phyloP scores from a whole-genome alignment of 805 yeast species.

The Tetrapisispora nanseiensis region DNA sequence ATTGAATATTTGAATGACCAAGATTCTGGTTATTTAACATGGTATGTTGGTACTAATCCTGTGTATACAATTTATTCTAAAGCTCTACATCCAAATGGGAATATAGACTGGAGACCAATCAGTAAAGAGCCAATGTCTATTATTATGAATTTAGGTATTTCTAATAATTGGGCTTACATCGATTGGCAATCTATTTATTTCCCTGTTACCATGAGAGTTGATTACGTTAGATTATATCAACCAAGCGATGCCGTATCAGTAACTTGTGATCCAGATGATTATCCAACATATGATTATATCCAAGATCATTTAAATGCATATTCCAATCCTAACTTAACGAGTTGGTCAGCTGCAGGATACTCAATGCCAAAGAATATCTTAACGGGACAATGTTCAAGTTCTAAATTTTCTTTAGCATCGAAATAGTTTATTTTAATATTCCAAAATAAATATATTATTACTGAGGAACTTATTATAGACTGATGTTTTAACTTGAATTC shows the following conservation, averaged over 20 bases:
- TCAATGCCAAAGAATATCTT: conserved; percentile 53
- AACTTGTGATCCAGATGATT: conserved; percentile 80
- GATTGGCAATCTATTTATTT: conserved; percentile 77
- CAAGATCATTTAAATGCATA: conserved; percentile 61
- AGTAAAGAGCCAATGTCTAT: conserved; percentile 91
- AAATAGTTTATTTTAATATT: not conserved
- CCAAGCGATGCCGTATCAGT: conserved; percentile 51
- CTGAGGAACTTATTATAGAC: no score
- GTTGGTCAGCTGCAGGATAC: conserved; percentile 72
- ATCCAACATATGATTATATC: conserved; percentile 82
- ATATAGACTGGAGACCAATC: conserved; percentile 71
- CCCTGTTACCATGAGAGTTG: conserved; percentile 70
- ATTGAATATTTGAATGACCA: conserved; percentile 69
- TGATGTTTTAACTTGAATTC: no score
- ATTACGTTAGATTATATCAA: conserved; percentile 85
- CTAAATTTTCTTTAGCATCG: conserved; percentile 1
- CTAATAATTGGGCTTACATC: conserved; percentile 88
- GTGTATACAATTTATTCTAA: conserved; percentile 63
- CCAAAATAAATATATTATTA: not conserved
- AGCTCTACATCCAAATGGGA: conserved; percentile 85
- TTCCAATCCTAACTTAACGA: conserved; percentile 54
- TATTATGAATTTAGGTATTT: conserved; percentile 78
- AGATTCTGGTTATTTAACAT: conserved; percentile 63
- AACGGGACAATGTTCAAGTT: conserved; percentile 37
- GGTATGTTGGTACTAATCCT: conserved; percentile 79